Percentiles rank a stretch among this genome's conserved stretches.
phyloP scores from a whole-genome alignment of 768 basidiomycete species.

The Pleurotus eryngii region DNA sequence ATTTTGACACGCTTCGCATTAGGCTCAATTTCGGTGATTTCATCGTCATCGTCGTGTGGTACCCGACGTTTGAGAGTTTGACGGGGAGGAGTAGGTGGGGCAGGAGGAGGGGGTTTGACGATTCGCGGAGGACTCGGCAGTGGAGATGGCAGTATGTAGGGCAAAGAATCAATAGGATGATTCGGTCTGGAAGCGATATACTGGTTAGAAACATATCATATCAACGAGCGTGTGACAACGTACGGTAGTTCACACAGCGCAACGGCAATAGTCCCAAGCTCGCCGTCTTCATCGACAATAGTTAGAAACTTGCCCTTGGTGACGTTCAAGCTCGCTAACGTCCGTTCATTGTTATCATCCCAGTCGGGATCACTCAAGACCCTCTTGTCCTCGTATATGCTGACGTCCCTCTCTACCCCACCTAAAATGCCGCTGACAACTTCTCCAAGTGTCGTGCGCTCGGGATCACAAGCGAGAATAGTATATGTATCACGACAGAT shows the following conservation, averaged over 20 bases:
- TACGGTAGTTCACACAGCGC: constrained; percentile 70
- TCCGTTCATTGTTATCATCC: constrained; percentile 82
- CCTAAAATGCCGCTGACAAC: constrained; percentile 69
- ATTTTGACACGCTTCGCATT: constrained; percentile 51
- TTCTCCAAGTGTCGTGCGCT: constrained; percentile 64
- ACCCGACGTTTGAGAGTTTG: constrained; percentile 53
- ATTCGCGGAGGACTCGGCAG: constrained; percentile 54
- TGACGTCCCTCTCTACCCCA: constrained; percentile 57
- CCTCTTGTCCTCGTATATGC: constrained; percentile 83
- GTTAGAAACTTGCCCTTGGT: constrained; percentile 83
- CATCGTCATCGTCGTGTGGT: constrained; percentile 44
- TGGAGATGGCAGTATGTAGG: constrained; percentile 64
- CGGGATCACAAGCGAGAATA: constrained; percentile 69
- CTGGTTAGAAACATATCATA: too few relatives aligned
- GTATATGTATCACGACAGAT: constrained; percentile 86
- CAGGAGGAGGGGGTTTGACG: constrained; percentile 30
- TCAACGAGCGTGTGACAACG: constrained; percentile 28
- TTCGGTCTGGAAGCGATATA: constrained; percentile 39
- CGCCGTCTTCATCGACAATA: constrained; percentile 86
- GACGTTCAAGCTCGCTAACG: constrained; percentile 78
- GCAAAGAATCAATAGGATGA: constrained; percentile 46
- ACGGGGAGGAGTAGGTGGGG: constrained; percentile 41
- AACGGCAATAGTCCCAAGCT: constrained; percentile 67
- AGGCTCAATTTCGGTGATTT: constrained; percentile 50
- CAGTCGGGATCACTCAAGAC: constrained; percentile 91